Base-by-base conservation (phyloP, 768 basidiomycete genomes). In the Floccularia luteovirens region DNA sequence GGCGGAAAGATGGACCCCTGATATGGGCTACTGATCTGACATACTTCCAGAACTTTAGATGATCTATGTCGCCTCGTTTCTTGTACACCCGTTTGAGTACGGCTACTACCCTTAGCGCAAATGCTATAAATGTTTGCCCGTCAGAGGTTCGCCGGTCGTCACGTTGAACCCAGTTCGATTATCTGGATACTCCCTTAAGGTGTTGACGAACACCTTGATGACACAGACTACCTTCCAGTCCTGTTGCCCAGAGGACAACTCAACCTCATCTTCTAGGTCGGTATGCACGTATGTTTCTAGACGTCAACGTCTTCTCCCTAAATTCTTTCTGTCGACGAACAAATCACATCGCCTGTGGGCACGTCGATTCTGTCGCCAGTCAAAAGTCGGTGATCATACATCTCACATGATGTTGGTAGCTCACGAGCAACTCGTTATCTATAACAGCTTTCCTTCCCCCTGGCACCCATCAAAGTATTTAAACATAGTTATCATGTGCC, bases 31-130 rank as follows among this genome's bases (percentile, higher is more conserved):
- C 48, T 55, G 64, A 66, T 66, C 62, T 68, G 64, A 61, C 62
- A 63, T 58, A 58, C 58, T 67, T 67, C 67, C 63, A 67, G 64
- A 69, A 67, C 61, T 56, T 56, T 64, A 62, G 59, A 58, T 63
- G 56, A 55, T 54, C 46, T 48, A 52, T 55, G 50, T 49, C 51
- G 51, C 47, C 52, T 59, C 51, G 44, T 59, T 60, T 55, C 52
- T 51, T 52, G 57, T 55, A 49, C 44, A 44, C 30, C 46, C 44
- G 17, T 44, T 27, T 48, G 23, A 20, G 24, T 44, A 47, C 42
- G 40, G 40, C 36, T 42, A 35, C 36, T 52, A 47, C 47, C 56
- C 53, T 56, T 62, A 48, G 40, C 52, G 39, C 52, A 56, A 63
- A 57, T 56, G 38, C 59, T 70, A 71, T 72, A 72, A 72, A 70